Evolutionary conservation across 2,329 filamentous ascomycete genomes (phyloP).

Genomic region (Fusarium redolens): DNA sequence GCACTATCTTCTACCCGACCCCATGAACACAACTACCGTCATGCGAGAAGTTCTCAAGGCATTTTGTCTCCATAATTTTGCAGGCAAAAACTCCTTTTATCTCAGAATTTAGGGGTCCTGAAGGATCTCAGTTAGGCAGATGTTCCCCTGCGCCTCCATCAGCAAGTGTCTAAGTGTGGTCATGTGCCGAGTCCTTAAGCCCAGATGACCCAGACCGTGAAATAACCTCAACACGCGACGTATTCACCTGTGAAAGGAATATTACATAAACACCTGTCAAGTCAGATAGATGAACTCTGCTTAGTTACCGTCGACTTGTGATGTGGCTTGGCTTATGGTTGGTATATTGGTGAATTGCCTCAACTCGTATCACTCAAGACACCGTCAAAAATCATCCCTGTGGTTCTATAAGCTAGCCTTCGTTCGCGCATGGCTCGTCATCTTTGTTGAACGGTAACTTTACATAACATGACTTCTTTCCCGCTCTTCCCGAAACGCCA

Average conservation of each 20-base stretch:
- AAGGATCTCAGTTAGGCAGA: constrained; percentile 37
- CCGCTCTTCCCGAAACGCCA: constrained; percentile 49
- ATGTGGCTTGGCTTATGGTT: neutral
- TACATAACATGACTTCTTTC: constrained; percentile 48
- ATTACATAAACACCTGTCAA: constrained; percentile 2
- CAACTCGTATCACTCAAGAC: neutral
- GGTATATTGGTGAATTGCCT: neutral
- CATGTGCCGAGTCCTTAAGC: constrained; percentile 34
- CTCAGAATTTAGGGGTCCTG: constrained; percentile 3
- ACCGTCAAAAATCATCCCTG: neutral
- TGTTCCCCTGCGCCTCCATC: constrained; percentile 37
- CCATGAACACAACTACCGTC: constrained; percentile 39
- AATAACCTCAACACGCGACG: constrained; percentile 35
- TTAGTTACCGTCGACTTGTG: neutral
- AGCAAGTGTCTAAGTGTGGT: constrained; percentile 32
- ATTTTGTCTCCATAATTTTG: constrained; percentile 15
- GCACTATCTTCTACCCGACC: neutral
- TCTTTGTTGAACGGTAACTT: constrained; percentile 42
- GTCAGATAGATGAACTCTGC: neutral
- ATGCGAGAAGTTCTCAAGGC: constrained; percentile 35
- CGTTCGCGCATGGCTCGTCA: constrained; percentile 38
- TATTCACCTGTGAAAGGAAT: neutral
- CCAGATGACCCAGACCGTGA: constrained; percentile 36
- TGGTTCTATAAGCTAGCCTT: constrained; percentile 41
- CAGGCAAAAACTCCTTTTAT: neutral